Percentiles rank a stretch among this genome's conserved stretches.
Conservation (phyloP, 768 basidiomycete species). For the Tricholoma flavovirens region DNA sequence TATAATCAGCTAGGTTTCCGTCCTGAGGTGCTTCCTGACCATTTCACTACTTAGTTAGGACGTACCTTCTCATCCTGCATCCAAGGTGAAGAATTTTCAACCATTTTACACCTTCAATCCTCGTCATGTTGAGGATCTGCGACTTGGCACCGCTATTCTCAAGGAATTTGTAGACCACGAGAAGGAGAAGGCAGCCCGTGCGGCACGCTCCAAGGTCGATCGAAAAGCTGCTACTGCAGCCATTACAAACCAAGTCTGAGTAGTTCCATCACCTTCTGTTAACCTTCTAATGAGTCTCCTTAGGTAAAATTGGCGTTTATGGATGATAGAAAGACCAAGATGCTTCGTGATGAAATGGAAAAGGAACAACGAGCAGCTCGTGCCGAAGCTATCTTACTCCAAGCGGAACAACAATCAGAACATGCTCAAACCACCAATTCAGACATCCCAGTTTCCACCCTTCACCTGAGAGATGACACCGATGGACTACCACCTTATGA, state of each 20-base stretch:
- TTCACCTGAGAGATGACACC: slow-evolving; percentile 21
- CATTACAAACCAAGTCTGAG: slow-evolving; percentile 48
- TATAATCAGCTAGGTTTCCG: slow-evolving; percentile 61
- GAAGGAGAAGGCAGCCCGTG: slow-evolving; percentile 42
- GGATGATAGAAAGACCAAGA: slow-evolving; percentile 66
- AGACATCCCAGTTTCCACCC: slow-evolving; percentile 35
- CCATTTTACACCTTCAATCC: slow-evolving; percentile 65
- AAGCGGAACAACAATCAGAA: slow-evolving; percentile 9
- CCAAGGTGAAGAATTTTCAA: slow-evolving; percentile 64
- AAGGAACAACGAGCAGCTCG: slow-evolving; percentile 41
- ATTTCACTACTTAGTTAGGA: background rate
- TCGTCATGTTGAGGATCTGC: slow-evolving; percentile 47
- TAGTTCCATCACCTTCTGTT: background rate
- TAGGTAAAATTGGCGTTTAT: slow-evolving; percentile 77
- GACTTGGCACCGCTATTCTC: slow-evolving; percentile 60
- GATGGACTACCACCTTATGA: slow-evolving; percentile 19
- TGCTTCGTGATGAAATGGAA: slow-evolving; percentile 53
- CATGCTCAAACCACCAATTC: slow-evolving; percentile 1
- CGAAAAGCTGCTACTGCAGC: slow-evolving; percentile 55
- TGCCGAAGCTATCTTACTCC: slow-evolving; percentile 20
- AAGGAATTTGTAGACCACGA: slow-evolving; percentile 55
- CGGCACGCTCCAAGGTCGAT: slow-evolving; percentile 40
- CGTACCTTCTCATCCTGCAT: slow-evolving; percentile 5
- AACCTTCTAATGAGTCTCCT: background rate
- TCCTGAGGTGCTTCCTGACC: slow-evolving; percentile 43